Evolutionary conservation across 805 yeast genomes (phyloP), one percentile per base, ranked within the genome.

Genomic region (Candida sanyiensis): DNA sequence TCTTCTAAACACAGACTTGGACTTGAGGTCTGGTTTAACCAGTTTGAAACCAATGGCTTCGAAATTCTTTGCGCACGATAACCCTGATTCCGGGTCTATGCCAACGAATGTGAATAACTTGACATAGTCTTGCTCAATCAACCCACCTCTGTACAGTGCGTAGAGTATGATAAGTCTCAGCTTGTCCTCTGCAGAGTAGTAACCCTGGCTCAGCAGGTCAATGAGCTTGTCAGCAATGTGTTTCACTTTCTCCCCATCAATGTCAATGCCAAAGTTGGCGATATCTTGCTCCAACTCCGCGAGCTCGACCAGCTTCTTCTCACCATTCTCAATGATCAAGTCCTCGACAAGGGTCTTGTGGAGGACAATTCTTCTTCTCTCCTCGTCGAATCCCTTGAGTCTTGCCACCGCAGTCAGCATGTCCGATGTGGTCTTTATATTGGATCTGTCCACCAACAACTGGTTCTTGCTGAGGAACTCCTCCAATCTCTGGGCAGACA

Each of bases 211-310:
- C 17, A 90, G 64, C 17, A 79, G 55, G 4, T 62, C 67, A 21
- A 89, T 65, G 40, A 88, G 62, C 25, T 73, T 75, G 37, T 77
- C 83, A 23, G 83, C 78, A 18, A 84, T 61, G 37, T 72, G 69
- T 48, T 74, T 74, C 32, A 72, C 70, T 48, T 73, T 73, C 20
- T 70, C 71, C 3, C 90, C 88, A 46, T 85, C 83, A 33, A 78
- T 67, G 40, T 77, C 79, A 3, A 72, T 58, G 17, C 95, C 95
- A 30, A 76, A 75, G 4, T 87, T 84, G 5, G 83, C 75, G 46
- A 88, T 70, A 15, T 80, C 74, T 61, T 89, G 96, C 61, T 93
- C 97, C 42, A 88, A 70, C 46, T 85, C 93, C 1, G 95, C 86
- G 15, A 84, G 67, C 43, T 77, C 86, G 7, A 82, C 77, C 47